Evolutionary conservation across 768 basidiomycete genomes (phyloP).

Genomic region (Phaffia tasmanica): DNA sequence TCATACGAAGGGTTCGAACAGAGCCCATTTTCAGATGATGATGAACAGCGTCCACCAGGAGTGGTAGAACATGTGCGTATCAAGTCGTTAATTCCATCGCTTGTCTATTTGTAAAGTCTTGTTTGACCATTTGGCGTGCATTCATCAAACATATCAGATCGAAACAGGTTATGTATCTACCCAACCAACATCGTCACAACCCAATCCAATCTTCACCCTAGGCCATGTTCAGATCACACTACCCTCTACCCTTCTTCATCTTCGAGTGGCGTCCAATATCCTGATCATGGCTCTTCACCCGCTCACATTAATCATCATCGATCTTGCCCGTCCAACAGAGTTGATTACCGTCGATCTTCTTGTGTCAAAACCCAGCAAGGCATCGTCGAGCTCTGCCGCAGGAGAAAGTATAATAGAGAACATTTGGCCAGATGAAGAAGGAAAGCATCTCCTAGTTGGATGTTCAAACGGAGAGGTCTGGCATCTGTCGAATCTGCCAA

Average conservation of each 20-base stretch:
- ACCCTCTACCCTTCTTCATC: conserved; percentile 67
- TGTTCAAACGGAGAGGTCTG: conserved; percentile 84
- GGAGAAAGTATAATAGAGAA: conserved; percentile 50
- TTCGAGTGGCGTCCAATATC: conserved; percentile 75
- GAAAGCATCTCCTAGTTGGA: conserved; percentile 76
- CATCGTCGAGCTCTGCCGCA: conserved; percentile 49
- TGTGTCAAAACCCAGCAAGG: conserved; percentile 43
- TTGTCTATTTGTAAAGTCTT: conserved; percentile 1
- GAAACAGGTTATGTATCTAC: conserved; percentile 39
- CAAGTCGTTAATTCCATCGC: conserved; percentile 42
- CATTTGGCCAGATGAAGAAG: conserved; percentile 85
- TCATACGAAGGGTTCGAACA: conserved; percentile 85
- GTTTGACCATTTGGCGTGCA: neutral
- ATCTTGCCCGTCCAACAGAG: conserved; percentile 75
- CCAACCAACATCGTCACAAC: neutral
- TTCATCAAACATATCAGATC: conserved; percentile 29
- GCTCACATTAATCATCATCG: conserved; percentile 73
- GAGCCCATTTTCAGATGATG: conserved; percentile 42
- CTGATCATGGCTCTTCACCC: conserved; percentile 71
- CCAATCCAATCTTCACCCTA: conserved; percentile 60
- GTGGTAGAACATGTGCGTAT: conserved; percentile 42
- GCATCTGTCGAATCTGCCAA: conserved; percentile 56
- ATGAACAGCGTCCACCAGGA: conserved; percentile 37
- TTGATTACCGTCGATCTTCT: conserved; percentile 59
- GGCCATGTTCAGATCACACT: conserved; percentile 78